Evolutionary conservation across 164 flowering plant species (phyloP), one percentile per base, ranked within the genome.

Genomic region (Chimonanthus salicifolius): DNA sequence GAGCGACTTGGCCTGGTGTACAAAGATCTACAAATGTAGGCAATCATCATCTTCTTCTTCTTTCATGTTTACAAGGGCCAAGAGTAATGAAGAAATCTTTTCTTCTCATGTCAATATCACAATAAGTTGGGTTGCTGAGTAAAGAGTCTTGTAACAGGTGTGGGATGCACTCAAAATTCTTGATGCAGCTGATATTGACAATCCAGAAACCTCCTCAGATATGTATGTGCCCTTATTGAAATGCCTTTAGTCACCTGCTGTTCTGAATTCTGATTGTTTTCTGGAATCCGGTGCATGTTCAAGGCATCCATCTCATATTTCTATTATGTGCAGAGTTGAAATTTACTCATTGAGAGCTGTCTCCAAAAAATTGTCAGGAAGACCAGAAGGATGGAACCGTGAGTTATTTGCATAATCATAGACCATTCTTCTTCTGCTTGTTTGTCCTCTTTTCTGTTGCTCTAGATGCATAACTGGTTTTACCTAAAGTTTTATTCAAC

Each of bases 351-450:
- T 78, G 71, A 83, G 77, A 82, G 79, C 74, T 47, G 88, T 85
- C 46, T 62, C 87, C 15, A 87, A 87, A 77, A 48, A 20, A 45
- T 76, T 82, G 70, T 87, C 90, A 46, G 88, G 88, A 75, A 87
- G 85, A 83, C 87, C 82, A 9, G 82, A 82, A 58, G 90, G 90
- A 82, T 87, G 90, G 90, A 87, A 87, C 74, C 79, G 90, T 87
- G 75, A 83, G 89, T 85, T 45, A 51, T 15, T 54, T 47, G 9
- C 58, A 10, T 51, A 10, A 9, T 15, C 58, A 51, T 46, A n/a
- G 18, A 49, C 33, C 43, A 49, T 46, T 66, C 9, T 16, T 2
- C 21, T 48, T 71, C 20, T 46, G 43, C 13, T 44, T 63, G 43
- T 16, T 11, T 8, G 7, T 4, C 11, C 21, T 45, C 20, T 74